Base-by-base conservation (phyloP, 169 alveolate species). In the Eimeria necatrix region DNA sequence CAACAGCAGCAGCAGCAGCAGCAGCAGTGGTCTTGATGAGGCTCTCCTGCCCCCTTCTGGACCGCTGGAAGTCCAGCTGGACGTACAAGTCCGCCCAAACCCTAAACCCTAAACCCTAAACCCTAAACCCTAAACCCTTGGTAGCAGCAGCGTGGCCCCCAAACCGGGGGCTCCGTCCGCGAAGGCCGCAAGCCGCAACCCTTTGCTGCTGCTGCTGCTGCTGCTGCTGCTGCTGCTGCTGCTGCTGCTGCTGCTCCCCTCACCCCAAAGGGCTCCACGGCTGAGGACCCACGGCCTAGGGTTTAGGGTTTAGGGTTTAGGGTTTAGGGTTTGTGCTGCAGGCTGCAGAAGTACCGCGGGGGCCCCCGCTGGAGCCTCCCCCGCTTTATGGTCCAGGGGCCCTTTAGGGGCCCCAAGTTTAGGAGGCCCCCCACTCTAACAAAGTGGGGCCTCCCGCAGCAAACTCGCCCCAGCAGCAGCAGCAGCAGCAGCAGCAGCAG, bases 381-480 rank as follows among this genome's bases (percentile, higher is more conserved):
- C 12, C 94, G 94, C 32, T 89, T 52, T 52, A 70, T 89, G 60
- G 88, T 89, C 10, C n/a, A 60, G 61, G 59, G 48, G 68, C 83
- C 94, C 41, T 89, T 49, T 26, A 2, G 20, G 53, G 32, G 86
- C 12, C 9, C 53, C n/a, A 89, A 89, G 24, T 89, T 51, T 61
- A 52, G 94, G 32, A 52, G 78, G 78, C 94, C 94, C 46, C 41
- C 73, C 3, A n/a, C 56, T 20, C 41, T 71, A 18, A 89, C 94
- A 12, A 89, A 89, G 41, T 89, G 94, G 94, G 94, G 94, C 41
- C 20, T 46, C 52, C 87, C 94, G 12, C 94, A 89, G 87, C 46
- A 70, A 24, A 52, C 60, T n/a, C 51, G 16, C 4, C 78, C 92
- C 60, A n/a, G n/a, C n/a, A n/a, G n/a, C n/a, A n/a, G n/a, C n/a